A percentile compares a stretch with the other conserved stretches of the same genome.
phyloP scores from a whole-genome alignment of 2,329 filamentous ascomycete species.

The Colletotrichum aenigma region DNA sequence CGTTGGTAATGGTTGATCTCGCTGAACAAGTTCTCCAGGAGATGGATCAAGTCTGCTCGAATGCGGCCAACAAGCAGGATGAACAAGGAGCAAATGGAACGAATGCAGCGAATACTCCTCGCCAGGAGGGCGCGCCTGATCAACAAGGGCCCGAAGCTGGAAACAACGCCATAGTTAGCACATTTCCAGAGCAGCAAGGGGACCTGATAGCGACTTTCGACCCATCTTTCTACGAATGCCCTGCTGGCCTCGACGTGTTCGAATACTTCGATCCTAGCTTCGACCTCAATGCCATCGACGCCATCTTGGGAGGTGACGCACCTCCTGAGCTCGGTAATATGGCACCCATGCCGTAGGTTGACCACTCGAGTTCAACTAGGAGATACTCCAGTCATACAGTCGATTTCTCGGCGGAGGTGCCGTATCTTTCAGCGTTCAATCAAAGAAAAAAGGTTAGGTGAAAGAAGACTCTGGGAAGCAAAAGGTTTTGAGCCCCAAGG shows the following conservation, averaged over 20 bases:
- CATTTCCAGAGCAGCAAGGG: background rate
- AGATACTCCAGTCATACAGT: background rate
- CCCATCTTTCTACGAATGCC: background rate
- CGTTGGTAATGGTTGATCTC: constrained; percentile 25
- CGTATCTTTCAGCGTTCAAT: background rate
- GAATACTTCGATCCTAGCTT: constrained; percentile 26
- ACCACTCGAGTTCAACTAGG: background rate
- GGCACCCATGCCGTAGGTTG: background rate
- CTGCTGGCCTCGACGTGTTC: constrained; percentile 22
- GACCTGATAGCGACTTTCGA: background rate
- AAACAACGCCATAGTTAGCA: background rate
- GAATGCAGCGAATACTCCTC: constrained; percentile 1
- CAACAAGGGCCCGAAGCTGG: background rate
- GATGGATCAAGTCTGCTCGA: constrained; percentile 22
- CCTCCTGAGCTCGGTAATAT: background rate
- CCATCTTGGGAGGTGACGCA: constrained; percentile 19
- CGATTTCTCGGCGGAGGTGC: background rate
- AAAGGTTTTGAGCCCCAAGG: background rate
- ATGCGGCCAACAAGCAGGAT: constrained; percentile 9
- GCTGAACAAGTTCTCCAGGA: constrained; percentile 25
- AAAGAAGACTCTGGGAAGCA: background rate
- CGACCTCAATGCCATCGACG: constrained; percentile 24
- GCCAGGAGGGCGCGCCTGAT: background rate
- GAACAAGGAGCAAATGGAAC: background rate
- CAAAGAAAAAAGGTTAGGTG: rapidly evolving